Percentiles rank a stretch among this genome's conserved stretches.
These are phyloP conservation scores for Bonnemaisonia californica DNA, from an alignment of 31 red algal genomes.

Conservation along the genomic window DNA sequence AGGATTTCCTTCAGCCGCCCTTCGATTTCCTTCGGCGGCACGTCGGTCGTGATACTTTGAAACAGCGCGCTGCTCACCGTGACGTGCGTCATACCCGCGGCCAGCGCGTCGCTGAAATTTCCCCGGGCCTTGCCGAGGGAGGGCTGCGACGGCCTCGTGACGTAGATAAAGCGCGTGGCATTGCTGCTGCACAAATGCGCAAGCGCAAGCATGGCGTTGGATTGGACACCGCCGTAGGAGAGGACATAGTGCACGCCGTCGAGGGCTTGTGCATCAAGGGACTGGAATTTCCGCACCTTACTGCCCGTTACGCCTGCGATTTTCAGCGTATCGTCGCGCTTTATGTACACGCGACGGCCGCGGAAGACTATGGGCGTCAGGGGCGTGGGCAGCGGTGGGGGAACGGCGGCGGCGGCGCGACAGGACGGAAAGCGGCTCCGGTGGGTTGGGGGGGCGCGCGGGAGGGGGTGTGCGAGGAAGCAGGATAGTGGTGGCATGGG, in stretches of 20 bases:
- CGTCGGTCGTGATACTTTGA: constrained; percentile 22
- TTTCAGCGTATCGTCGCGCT: constrained; percentile 64
- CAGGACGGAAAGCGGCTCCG: no score
- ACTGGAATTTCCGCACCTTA: constrained; percentile 75
- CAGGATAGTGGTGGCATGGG: no score
- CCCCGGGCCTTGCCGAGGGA: constrained; percentile 20
- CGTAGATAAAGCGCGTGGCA: constrained; percentile 66
- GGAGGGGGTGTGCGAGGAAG: no score
- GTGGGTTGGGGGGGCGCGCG: no score
- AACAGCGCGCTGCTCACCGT: constrained; percentile 18
- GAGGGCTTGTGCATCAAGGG: constrained; percentile 6
- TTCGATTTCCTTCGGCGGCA: background rate
- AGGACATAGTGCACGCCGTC: constrained; percentile 1
- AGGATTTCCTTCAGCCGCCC: background rate
- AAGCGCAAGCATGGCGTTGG: constrained; percentile 83
- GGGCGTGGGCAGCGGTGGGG: no score
- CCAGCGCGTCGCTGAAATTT: constrained; percentile 44
- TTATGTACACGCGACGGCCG: constrained; percentile 46
- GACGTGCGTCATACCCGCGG: constrained; percentile 41
- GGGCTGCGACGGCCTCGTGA: constrained; percentile 30
- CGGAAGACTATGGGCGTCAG: constrained; percentile 50
- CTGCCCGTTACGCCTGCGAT: constrained; percentile 38
- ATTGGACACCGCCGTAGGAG: constrained; percentile 76
- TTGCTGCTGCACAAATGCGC: constrained; percentile 38
- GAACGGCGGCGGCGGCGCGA: no score